These are phyloP conservation scores for Podospora pseudoanserina DNA, from an alignment of 495 filamentous ascomycete genomes.

Conservation along the genomic window DNA sequence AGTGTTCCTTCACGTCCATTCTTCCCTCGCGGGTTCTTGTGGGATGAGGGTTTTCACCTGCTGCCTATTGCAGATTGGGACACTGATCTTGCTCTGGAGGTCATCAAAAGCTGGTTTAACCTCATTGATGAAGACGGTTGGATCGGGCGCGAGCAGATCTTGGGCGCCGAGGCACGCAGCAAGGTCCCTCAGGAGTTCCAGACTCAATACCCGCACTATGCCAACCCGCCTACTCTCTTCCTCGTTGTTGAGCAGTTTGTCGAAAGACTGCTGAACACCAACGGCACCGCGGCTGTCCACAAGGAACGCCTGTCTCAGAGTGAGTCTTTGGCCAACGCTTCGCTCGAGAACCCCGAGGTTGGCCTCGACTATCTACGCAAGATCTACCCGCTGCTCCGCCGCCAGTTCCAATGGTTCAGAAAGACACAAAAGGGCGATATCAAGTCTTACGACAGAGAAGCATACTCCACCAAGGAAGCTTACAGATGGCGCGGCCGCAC, in stretches of 20 bases:
- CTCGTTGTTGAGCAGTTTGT: conserved; percentile 79
- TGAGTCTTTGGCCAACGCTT: conserved; percentile 49
- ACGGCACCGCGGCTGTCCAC: conserved; percentile 34
- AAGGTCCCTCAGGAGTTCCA: conserved; percentile 97
- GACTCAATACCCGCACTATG: conserved; percentile 94
- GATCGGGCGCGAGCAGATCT: conserved; percentile 96
- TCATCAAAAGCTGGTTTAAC: conserved; percentile 93
- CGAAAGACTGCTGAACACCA: conserved; percentile 58
- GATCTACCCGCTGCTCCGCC: conserved; percentile 88
- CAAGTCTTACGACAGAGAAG: conserved; percentile 83
- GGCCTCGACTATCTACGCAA: conserved; percentile 70
- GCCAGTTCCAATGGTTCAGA: conserved; percentile 91
- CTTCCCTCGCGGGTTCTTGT: conserved; percentile 93
- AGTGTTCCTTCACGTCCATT: conserved; percentile 92
- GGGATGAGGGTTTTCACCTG: conserved; percentile 97
- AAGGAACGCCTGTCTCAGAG: conserved; percentile 36
- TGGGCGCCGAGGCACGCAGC: conserved; percentile 88
- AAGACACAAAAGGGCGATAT: conserved; percentile 88
- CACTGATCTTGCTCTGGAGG: conserved; percentile 82
- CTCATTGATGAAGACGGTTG: conserved; percentile 96
- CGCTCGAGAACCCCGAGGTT: conserved; percentile 62
- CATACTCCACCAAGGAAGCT: conserved; percentile 79
- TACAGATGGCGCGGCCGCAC: conserved; percentile 97
- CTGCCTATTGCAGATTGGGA: conserved; percentile 93
- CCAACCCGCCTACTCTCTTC: conserved; percentile 96